These are phyloP conservation scores for Scedosporium boydii DNA, from an alignment of 2,329 filamentous ascomycete species.

Conservation along the genomic window DNA sequence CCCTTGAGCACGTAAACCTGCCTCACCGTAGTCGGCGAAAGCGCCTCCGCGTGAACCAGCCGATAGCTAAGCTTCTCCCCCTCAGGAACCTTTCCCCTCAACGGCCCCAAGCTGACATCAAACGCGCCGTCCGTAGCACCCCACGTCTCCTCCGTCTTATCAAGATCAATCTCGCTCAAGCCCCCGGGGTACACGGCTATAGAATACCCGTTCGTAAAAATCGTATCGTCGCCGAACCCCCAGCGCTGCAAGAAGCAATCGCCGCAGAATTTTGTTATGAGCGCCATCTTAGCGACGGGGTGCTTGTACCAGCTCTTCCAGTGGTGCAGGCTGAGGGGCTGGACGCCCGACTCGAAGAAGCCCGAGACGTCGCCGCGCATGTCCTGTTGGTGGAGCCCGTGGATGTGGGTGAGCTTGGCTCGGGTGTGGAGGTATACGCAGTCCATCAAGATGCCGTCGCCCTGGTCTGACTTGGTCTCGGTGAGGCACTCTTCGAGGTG, in stretches of 20 bases:
- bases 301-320: constrained; percentile 52
- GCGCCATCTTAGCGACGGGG: constrained; percentile 39
- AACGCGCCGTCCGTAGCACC: constrained; percentile 34
- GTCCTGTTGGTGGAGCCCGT: constrained; percentile 48
- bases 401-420: constrained; percentile 44
- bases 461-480: constrained; percentile 20
- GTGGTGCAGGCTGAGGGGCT: constrained; percentile 50
- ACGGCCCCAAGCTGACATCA: constrained; percentile 43
- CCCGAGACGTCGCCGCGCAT: constrained; percentile 44
- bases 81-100: constrained; percentile 25
- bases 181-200: constrained; percentile 37
- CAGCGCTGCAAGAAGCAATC: constrained; percentile 50
- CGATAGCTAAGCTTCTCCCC: constrained; percentile 42
- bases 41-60: constrained; percentile 33
- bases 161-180: constrained; percentile 29
- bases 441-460: constrained; percentile 47
- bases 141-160: constrained; percentile 46
- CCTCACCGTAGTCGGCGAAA: constrained; percentile 12
- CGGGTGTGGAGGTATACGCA: constrained; percentile 47
- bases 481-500: constrained; percentile 38
- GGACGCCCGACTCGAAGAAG: constrained; percentile 48
- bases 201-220: constrained; percentile 52
- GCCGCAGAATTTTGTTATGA: constrained; percentile 42
- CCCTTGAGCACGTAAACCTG: constrained; percentile 34
- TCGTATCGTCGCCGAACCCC: constrained; percentile 32